These are phyloP conservation scores for Fraxinus sp. DNA, from an alignment of 305 asterid species.

Conservation along the genomic window DNA sequence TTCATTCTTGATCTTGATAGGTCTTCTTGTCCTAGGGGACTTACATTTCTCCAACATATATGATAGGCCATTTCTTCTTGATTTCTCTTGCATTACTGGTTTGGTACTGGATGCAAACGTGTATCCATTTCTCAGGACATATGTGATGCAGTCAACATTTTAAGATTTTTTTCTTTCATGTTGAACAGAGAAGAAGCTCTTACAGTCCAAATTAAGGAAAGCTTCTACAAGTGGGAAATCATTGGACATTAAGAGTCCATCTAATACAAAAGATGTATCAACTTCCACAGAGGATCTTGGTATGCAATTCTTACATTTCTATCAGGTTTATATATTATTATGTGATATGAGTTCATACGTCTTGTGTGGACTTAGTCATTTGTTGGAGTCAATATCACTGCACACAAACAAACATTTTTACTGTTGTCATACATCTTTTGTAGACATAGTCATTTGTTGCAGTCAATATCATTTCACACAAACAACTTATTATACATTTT, in stretches of 20 bases:
- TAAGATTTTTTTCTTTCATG: constrained; percentile 23
- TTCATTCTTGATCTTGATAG: constrained; percentile 2
- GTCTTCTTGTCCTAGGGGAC: neutral
- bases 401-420: neutral
- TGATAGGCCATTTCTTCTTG: neutral
- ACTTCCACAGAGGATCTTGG: constrained; percentile 95
- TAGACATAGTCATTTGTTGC: neutral
- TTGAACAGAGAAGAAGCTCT: constrained; percentile 76
- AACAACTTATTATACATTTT: neutral
- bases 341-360: constrained; percentile 12
- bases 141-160: neutral
- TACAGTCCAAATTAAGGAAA: constrained; percentile 77
- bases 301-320: constrained; percentile 32
- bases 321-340: neutral
- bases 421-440: neutral
- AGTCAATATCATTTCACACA: neutral
- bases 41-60: neutral
- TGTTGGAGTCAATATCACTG: neutral
- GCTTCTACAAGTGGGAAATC: constrained; percentile 70
- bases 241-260: constrained; percentile 43
- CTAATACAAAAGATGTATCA: constrained; percentile 56
- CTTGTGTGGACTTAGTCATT: constrained; percentile 2
- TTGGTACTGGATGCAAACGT: neutral
- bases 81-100: neutral
- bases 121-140: neutral